Conservation (phyloP, 1,139 yeast genomes). For the Zygotorulaspora mrakii region DNA sequence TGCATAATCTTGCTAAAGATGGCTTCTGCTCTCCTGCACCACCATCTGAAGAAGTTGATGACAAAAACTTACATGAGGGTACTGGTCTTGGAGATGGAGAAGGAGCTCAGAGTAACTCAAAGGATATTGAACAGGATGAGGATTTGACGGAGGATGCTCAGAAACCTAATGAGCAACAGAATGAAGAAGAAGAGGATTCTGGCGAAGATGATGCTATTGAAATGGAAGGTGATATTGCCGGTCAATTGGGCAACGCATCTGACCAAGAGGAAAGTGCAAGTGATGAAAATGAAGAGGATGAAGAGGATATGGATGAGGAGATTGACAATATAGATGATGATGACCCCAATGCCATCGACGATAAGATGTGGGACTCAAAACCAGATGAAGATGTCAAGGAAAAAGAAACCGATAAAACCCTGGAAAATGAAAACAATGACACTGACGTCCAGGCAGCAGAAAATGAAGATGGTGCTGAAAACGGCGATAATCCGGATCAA, state of each 20-base stretch:
- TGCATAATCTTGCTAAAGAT: constrained; percentile 63
- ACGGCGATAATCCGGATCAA: constrained; percentile 21
- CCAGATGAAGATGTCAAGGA: constrained; percentile 70
- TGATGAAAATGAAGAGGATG: constrained; percentile 48
- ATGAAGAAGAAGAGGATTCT: constrained; percentile 52
- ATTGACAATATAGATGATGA: constrained; percentile 84
- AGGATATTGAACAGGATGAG: constrained; percentile 89
- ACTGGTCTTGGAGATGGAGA: constrained; percentile 98
- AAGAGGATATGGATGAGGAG: constrained; percentile 75
- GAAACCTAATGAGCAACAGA: constrained; percentile 71
- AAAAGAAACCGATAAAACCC: constrained; percentile 65
- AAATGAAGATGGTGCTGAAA: constrained; percentile 43
- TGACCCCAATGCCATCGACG: constrained; percentile 95
- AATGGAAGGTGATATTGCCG: constrained; percentile 96
- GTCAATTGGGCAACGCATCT: constrained; percentile 75
- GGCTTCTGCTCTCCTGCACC: constrained; percentile 95
- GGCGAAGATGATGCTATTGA: constrained; percentile 71
- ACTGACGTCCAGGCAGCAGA: constrained; percentile 66
- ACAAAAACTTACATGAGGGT: constrained; percentile 68
- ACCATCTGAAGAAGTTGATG: constrained; percentile 62
- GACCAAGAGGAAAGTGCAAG: constrained; percentile 65
- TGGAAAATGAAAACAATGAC: constrained; percentile 49
- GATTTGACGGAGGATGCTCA: constrained; percentile 88
- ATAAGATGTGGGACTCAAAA: constrained; percentile 98
- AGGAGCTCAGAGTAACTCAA: constrained; percentile 75